Conservation (phyloP, 345 rosid species). For the Anacardium occidentale region DNA sequence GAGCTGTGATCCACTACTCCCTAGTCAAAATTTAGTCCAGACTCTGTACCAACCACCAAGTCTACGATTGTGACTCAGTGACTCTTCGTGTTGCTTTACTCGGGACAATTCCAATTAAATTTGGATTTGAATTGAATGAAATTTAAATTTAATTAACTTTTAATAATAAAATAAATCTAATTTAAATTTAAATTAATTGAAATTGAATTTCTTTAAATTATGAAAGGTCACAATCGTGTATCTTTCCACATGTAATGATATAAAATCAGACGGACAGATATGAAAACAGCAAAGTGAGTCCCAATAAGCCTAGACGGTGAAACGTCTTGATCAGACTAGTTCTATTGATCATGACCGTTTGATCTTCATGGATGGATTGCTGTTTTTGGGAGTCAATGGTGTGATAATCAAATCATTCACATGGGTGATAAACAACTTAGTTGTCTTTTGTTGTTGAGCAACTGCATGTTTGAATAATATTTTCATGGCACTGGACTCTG, state of each 20-base stretch:
- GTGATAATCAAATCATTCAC: constrained; percentile 2
- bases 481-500: not conserved
- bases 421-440: not conserved
- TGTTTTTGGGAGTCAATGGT: not conserved
- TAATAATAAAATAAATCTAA: too few species aligned
- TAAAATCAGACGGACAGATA: constrained; percentile 18
- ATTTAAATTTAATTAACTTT: too few species aligned
- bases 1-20: not conserved
- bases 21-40: not conserved
- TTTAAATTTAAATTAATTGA: too few species aligned
- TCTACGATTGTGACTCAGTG: constrained; percentile 34
- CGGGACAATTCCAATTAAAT: constrained; percentile 9
- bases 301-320: constrained; percentile 15
- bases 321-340: constrained; percentile 19
- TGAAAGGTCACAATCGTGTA: constrained; percentile 16
- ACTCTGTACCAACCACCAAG: constrained; percentile 6
- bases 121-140: not conserved
- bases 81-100: constrained; percentile 28
- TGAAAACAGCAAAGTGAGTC: not conserved
- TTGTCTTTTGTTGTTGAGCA: not conserved
- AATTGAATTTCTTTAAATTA: too few species aligned
- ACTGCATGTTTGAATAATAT: not conserved
- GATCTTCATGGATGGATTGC: not conserved
- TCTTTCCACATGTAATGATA: constrained; percentile 25
- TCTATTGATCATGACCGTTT: constrained; percentile 17